Conservation (phyloP, 129 eudicot species). For the Flaveria brownii region DNA sequence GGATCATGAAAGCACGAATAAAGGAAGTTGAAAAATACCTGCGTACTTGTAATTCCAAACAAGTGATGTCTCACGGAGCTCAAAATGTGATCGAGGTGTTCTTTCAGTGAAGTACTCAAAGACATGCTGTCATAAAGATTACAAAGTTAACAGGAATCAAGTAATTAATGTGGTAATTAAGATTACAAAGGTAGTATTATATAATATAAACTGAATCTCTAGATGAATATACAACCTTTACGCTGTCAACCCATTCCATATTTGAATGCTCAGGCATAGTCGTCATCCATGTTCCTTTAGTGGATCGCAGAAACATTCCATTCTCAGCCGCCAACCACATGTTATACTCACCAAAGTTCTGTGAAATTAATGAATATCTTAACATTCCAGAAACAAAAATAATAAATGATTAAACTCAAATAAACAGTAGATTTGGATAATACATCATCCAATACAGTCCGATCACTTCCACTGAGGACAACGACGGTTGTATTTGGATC, state of each 20-base stretch:
- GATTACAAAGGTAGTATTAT: neutral
- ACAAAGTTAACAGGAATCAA: constrained; percentile 11
- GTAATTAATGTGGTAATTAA: neutral
- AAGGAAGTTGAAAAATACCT: constrained; percentile 48
- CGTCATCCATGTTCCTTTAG: constrained; percentile 92
- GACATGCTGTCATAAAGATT: constrained; percentile 64
- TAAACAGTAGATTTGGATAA: neutral
- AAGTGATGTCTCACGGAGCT: constrained; percentile 80
- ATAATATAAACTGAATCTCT: neutral
- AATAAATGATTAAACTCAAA: neutral
- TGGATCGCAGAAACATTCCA: constrained; percentile 88
- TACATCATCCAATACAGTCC: constrained; percentile 79
- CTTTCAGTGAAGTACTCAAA: constrained; percentile 95
- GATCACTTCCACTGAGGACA: constrained; percentile 88
- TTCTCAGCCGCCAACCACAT: constrained; percentile 99
- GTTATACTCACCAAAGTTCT: constrained; percentile 80
- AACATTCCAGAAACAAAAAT: constrained; percentile 8
- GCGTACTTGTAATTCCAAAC: constrained; percentile 98
- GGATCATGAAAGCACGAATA: constrained; percentile 13
- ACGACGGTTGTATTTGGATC: constrained; percentile 85
- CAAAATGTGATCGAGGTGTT: constrained; percentile 93
- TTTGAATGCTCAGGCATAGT: constrained; percentile 97
- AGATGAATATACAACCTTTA: constrained; percentile 41
- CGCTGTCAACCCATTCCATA: constrained; percentile 93
- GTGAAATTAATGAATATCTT: constrained; percentile 23